Evolutionary conservation across 176 grass and related monocot genomes (phyloP), one percentile per base, ranked within the genome.

Genomic region (Alloteropsis semialata): DNA sequence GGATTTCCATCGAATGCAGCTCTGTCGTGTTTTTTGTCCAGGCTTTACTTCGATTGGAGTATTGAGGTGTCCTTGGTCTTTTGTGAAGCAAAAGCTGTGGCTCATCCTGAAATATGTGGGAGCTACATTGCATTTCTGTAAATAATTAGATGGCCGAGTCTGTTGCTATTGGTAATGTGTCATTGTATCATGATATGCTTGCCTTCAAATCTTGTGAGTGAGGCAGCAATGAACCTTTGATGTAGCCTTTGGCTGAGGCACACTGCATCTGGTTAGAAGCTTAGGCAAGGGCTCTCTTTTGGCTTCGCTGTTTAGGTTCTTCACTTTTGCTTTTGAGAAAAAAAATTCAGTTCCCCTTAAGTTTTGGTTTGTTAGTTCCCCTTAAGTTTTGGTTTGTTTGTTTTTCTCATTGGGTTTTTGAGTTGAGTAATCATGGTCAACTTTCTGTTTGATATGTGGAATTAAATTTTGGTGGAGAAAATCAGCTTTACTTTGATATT

Each of bases 1-100:
- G 9, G 54, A 10, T 83, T 63, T 36, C 21, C 28, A 73, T 72
- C n/a, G 13, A 85, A 78, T 79, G 75, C 55, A 42, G 75, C 42
- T 54, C 12, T 2, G 37, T 33, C 0, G 21, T 38, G 16, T 9
- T 58, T n/a, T 8, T 38, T 49, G 21, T 28, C 15, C 70, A 38
- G 74, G 39, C 5, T 59, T 18, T 33, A 10, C 60, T 48, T 29
- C 6, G 29, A 33, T 43, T 78, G 38, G 64, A 77, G 19, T 70
- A 28, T 69, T 21, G 62, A 60, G 17, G 21, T 46, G 30, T 69
- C 45, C 54, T 16, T 54, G 38, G 24, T 14, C 49, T 33, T 10
- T 22, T 14, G 10, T 30, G 5, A 76, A 41, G 53, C 36, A 45
- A 69, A 70, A 59, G 21, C 27, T 39, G 32, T 36, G 34, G 16